These are phyloP conservation scores for Paulownia fortunei DNA, from an alignment of 257 asterid genomes.

Conservation along the genomic window DNA sequence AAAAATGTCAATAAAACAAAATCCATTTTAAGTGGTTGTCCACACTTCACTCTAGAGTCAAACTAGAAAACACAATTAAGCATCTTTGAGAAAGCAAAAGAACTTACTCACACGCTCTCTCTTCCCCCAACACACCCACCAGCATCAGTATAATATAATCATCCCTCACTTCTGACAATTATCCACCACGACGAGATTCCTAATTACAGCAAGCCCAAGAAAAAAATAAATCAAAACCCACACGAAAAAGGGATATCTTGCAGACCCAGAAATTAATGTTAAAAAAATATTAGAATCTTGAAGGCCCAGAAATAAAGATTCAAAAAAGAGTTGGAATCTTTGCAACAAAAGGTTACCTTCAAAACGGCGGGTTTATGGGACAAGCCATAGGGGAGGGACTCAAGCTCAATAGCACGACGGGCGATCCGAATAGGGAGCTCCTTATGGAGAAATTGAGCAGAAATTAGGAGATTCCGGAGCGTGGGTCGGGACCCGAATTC, in stretches of 20 bases:
- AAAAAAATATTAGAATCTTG: neutral
- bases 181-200: neutral
- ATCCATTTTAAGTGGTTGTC: neutral
- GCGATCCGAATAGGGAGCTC: slow-evolving; percentile 88
- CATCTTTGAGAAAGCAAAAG: neutral
- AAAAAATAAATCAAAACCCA: neutral
- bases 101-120: neutral
- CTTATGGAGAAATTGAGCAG: slow-evolving; percentile 84
- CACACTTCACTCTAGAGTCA: neutral
- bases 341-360: slow-evolving; percentile 43
- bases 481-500: slow-evolving; percentile 83
- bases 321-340: neutral
- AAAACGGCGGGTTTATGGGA: slow-evolving; percentile 72
- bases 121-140: too few relatives aligned
- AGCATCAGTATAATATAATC: neutral
- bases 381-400: slow-evolving; percentile 78
- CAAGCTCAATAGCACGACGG: slow-evolving; percentile 79
- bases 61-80: neutral
- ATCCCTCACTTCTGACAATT: neutral
- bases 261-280: neutral
- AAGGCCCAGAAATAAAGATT: neutral
- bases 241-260: too few relatives aligned
- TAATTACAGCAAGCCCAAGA: neutral
- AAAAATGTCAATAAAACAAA: neutral
- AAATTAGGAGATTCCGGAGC: slow-evolving; percentile 61